Evolutionary conservation across 2,329 filamentous ascomycete species (phyloP).

Genomic region (Alternaria novae-zelandiae): DNA sequence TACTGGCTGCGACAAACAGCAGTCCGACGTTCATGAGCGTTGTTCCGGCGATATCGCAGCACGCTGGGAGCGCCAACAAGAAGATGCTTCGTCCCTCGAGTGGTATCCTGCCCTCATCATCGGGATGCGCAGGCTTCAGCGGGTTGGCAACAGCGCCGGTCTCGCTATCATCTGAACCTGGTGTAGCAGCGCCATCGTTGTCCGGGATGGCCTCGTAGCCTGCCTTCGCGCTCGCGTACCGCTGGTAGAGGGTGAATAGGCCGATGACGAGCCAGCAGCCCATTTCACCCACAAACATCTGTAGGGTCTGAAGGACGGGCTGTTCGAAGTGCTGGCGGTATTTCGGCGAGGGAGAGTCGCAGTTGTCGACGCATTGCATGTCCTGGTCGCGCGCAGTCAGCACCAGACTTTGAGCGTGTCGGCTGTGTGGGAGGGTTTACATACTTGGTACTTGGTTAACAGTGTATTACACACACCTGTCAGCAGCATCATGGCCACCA

Average conservation of each 20-base stretch:
- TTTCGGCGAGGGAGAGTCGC: constrained; percentile 70
- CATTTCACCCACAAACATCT: constrained; percentile 98
- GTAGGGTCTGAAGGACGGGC: constrained; percentile 91
- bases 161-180: constrained; percentile 53
- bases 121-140: constrained; percentile 51
- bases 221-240: constrained; percentile 56
- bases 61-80: constrained; percentile 82
- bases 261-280: constrained; percentile 94
- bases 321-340: constrained; percentile 83
- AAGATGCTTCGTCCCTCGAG: constrained; percentile 75
- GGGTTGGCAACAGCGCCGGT: constrained; percentile 60
- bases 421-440: constrained; percentile 14
- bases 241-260: constrained; percentile 69
- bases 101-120: constrained; percentile 63
- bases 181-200: constrained; percentile 34
- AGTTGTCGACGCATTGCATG: constrained; percentile 95
- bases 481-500: constrained; percentile 95
- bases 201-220: constrained; percentile 72
- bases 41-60: constrained; percentile 93
- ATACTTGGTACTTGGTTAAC: constrained; percentile 92
- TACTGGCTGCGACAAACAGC: constrained; percentile 90
- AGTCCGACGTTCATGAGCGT: constrained; percentile 97
- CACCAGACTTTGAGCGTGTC: not conserved
- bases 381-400: constrained; percentile 63
- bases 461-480: constrained; percentile 97